phyloP scores from a whole-genome alignment of 2,329 filamentous ascomycete species.

The Aspergillus pseudoterreus region DNA sequence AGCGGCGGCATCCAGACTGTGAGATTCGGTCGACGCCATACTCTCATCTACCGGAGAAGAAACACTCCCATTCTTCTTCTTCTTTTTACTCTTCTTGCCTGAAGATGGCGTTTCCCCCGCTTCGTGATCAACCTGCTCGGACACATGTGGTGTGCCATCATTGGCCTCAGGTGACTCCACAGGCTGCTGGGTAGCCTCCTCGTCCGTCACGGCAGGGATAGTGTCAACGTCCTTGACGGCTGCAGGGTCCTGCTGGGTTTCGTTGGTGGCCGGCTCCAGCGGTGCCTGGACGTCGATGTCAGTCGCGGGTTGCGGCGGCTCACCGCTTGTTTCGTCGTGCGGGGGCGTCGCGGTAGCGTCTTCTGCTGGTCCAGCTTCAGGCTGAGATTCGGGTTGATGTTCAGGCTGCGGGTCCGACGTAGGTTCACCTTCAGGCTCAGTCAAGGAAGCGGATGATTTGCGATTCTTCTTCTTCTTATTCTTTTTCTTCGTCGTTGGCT shows the following conservation, averaged over 20 bases:
- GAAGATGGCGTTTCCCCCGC: conserved; percentile 8
- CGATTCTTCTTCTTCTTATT: conserved; percentile 22
- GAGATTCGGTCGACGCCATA: neutral
- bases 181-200: conserved; percentile 4
- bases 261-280: neutral
- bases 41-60: conserved; percentile 1
- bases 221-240: conserved; percentile 4
- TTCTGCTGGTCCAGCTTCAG: neutral
- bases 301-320: no score
- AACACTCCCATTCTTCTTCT: conserved; percentile 16
- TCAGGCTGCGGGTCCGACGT: conserved; percentile 3
- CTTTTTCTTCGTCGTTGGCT: conserved; percentile 19
- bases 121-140: conserved; percentile 9
- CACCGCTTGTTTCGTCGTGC: no score
- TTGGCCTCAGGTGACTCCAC: conserved; percentile 19
- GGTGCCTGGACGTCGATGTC: no score
- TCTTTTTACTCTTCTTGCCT: conserved; percentile 17
- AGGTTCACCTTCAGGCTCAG: conserved; percentile 10
- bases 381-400: neutral
- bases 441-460: conserved; percentile 7
- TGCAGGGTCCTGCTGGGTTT: conserved; percentile 5
- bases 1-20: neutral
- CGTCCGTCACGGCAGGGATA: neutral
- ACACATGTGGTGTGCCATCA: conserved; percentile 17
- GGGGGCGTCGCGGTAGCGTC: neutral